Conservation (phyloP, 1,139 yeast genomes). For the Nakaseomyces kungkrabaensis region DNA sequence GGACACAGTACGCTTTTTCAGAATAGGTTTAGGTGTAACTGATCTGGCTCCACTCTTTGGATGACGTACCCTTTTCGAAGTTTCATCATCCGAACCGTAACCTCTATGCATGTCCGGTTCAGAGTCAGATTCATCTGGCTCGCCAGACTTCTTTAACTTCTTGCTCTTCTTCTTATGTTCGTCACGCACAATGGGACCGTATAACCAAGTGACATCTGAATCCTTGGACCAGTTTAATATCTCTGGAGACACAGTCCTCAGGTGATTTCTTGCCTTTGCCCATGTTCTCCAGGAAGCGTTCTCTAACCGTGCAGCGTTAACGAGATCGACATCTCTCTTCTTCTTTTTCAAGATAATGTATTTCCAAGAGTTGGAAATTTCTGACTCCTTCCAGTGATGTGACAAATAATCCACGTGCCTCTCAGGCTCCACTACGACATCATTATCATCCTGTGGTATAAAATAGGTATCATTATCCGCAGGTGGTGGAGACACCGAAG, state of each 20-base stretch:
- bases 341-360: slow-evolving; percentile 77
- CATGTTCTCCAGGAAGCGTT: slow-evolving; percentile 83
- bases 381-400: slow-evolving; percentile 91
- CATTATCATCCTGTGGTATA: slow-evolving; percentile 75
- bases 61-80: slow-evolving; percentile 18
- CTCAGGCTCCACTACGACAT: slow-evolving; percentile 69
- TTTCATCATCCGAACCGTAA: slow-evolving; percentile 36
- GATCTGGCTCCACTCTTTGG: slow-evolving; percentile 9
- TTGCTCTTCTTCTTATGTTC: slow-evolving; percentile 3
- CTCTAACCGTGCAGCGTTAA: slow-evolving; percentile 55
- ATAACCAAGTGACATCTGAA: slow-evolving; percentile 72
- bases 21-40: slow-evolving; percentile 50
- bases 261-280: slow-evolving; percentile 64
- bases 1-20: slow-evolving; percentile 71
- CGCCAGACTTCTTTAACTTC: not conserved
- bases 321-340: slow-evolving; percentile 40
- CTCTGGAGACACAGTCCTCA: slow-evolving; percentile 64
- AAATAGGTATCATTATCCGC: slow-evolving; percentile 33
- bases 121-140: slow-evolving; percentile 4
- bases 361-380: slow-evolving; percentile 90
- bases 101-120: slow-evolving; percentile 10
- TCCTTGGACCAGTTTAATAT: slow-evolving; percentile 73
- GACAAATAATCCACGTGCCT: slow-evolving; percentile 90
- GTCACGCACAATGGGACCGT: slow-evolving; percentile 44
- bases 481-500: slow-evolving; percentile 29